Conservation (phyloP, 2,329 filamentous ascomycete species). For the Leptographium procerum region DNA sequence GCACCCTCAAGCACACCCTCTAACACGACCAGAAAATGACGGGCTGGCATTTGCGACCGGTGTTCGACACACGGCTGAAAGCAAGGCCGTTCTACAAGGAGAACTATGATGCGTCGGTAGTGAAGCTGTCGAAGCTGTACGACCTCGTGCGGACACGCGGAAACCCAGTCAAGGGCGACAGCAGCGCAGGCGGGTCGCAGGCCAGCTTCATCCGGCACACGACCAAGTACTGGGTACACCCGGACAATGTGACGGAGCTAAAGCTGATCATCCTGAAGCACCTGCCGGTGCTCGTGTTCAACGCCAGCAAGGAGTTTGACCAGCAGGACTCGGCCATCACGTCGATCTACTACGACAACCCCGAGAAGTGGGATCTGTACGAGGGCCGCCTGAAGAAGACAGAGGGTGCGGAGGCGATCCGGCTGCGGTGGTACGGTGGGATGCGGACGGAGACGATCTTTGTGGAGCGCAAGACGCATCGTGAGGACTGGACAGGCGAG, state of each 20-base stretch:
- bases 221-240: constrained; percentile 99
- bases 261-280: constrained; percentile 98
- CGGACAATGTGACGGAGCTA: constrained; percentile 93
- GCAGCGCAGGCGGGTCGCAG: constrained; percentile 79
- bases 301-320: constrained; percentile 92
- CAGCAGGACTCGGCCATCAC: constrained; percentile 85
- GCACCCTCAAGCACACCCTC: not conserved
- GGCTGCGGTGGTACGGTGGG: constrained; percentile 91
- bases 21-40: constrained; percentile 65
- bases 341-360: constrained; percentile 97
- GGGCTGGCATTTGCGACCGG: constrained; percentile 81
- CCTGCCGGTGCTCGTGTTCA: constrained; percentile 93
- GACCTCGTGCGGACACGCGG: constrained; percentile 88
- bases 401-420: constrained; percentile 92
- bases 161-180: constrained; percentile 85
- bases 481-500: constrained; percentile 98
- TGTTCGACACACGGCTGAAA: constrained; percentile 90
- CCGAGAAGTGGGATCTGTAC: constrained; percentile 88
- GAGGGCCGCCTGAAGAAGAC: constrained; percentile 93
- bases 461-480: constrained; percentile 93
- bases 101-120: constrained; percentile 92
- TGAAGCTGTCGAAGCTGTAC: constrained; percentile 90
- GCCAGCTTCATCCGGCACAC: constrained; percentile 95
- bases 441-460: constrained; percentile 96
- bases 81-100: constrained; percentile 98